phyloP scores from a whole-genome alignment of 352 stramenopile genomes.

The Phytophthora tubulina region DNA sequence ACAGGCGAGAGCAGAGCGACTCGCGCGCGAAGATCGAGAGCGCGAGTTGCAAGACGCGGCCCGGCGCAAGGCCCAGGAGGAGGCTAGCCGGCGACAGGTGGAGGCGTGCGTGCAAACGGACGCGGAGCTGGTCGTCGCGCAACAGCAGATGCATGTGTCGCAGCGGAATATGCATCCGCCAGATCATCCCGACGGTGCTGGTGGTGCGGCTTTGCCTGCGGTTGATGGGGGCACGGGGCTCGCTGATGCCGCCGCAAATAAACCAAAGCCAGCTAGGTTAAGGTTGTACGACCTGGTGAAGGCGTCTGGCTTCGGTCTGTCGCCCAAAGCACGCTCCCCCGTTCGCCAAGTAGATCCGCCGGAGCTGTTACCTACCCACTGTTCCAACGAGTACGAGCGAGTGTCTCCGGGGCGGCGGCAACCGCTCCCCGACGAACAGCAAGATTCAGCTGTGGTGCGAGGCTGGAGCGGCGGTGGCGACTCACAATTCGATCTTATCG shows the following conservation, averaged over 20 bases:
- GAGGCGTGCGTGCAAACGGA: slow-evolving; percentile 31
- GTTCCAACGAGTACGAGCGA: slow-evolving; percentile 11
- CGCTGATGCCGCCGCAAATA: slow-evolving; percentile 5
- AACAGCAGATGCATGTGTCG: slow-evolving; percentile 26
- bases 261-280: slow-evolving; percentile 38
- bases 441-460: neutral
- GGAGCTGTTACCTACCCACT: slow-evolving; percentile 5
- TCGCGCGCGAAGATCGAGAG: slow-evolving; percentile 32
- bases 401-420: slow-evolving; percentile 1
- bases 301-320: slow-evolving; percentile 30
- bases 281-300: slow-evolving; percentile 60
- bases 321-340: slow-evolving; percentile 10
- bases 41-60: slow-evolving; percentile 20
- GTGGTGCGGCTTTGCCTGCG: slow-evolving; percentile 11
- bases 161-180: slow-evolving; percentile 2
- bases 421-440: neutral
- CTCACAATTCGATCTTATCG: neutral
- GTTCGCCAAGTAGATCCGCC: slow-evolving; percentile 15
- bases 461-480: slow-evolving; percentile 4
- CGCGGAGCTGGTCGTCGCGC: neutral
- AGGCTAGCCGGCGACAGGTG: slow-evolving; percentile 7
- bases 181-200: neutral
- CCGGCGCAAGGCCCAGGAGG: slow-evolving; percentile 12
- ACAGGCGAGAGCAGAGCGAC: slow-evolving; percentile 23
- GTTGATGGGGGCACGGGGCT: slow-evolving; percentile 6